These are phyloP conservation scores for Eucalyptus virginea DNA, from an alignment of 345 rosid species.

Conservation along the genomic window DNA sequence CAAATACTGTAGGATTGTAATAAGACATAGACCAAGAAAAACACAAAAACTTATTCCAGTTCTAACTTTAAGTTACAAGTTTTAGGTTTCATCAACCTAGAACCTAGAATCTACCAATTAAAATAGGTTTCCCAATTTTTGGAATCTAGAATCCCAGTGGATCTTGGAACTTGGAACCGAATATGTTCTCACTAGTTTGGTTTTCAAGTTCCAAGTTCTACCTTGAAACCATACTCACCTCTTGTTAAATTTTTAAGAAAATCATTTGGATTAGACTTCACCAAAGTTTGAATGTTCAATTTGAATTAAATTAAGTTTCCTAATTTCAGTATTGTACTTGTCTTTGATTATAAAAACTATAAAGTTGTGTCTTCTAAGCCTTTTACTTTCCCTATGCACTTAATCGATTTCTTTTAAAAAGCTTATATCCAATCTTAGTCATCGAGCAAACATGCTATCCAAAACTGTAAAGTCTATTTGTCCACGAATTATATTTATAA, in stretches of 20 bases:
- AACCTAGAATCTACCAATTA: too few relatives aligned
- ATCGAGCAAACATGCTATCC: neutral
- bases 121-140: too few relatives aligned
- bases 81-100: too few relatives aligned
- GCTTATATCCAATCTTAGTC: neutral
- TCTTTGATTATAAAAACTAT: neutral
- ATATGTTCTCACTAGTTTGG: too few relatives aligned
- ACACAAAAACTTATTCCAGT: too few relatives aligned
- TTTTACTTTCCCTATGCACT: neutral
- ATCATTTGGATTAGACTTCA: neutral
- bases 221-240: too few relatives aligned
- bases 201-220: too few relatives aligned
- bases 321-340: neutral
- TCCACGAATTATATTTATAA: neutral
- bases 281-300: neutral
- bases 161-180: too few relatives aligned
- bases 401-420: neutral
- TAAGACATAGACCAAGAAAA: too few relatives aligned
- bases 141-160: fast-evolving
- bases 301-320: neutral
- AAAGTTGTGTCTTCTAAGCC: neutral
- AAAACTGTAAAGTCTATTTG: neutral
- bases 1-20: fast-evolving
- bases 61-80: too few relatives aligned
- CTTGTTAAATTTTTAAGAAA: neutral